A percentile compares a stretch with the other conserved stretches of the same genome.
These are phyloP conservation scores for Zopfia rhizophila DNA, from an alignment of 2,329 filamentous ascomycete species.

Conservation along the genomic window DNA sequence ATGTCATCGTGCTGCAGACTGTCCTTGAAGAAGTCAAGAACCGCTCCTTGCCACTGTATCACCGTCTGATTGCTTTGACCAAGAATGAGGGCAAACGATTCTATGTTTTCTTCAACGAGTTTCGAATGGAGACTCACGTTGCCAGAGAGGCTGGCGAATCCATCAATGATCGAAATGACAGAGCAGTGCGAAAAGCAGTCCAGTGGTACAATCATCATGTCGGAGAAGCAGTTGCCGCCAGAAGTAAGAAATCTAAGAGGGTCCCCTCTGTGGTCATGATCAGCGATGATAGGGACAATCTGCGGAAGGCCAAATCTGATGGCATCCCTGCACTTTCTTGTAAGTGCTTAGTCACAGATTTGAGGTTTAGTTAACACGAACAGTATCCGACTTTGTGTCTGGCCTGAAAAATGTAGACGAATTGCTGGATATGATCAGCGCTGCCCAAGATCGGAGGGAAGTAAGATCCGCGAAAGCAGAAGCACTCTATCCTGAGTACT, in stretches of 20 bases:
- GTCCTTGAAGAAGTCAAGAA: slow-evolving; percentile 97
- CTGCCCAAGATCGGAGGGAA: slow-evolving; percentile 75
- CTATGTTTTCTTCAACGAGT: slow-evolving; percentile 99
- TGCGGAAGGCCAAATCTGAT: slow-evolving; percentile 82
- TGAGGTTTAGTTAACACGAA: slow-evolving; percentile 20
- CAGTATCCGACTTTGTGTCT: slow-evolving; percentile 77
- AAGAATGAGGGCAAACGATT: slow-evolving; percentile 98
- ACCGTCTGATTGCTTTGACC: slow-evolving; percentile 87
- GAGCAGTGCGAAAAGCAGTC: slow-evolving; percentile 85
- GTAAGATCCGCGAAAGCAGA: slow-evolving; percentile 72
- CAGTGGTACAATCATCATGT: slow-evolving; percentile 92
- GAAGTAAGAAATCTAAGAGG: slow-evolving; percentile 60
- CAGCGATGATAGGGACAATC: slow-evolving; percentile 89
- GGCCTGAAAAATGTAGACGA: slow-evolving; percentile 84
- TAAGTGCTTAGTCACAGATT: slow-evolving; percentile 25
- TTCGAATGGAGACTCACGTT: slow-evolving; percentile 90
- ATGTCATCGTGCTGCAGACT: slow-evolving; percentile 96
- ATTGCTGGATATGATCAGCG: slow-evolving; percentile 92
- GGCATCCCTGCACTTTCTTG: slow-evolving; percentile 73
- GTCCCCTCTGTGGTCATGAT: slow-evolving; percentile 88
- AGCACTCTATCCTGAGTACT: slow-evolving; percentile 89
- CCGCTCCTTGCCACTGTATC: slow-evolving; percentile 92
- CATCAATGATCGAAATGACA: slow-evolving; percentile 97
- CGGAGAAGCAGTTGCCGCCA: slow-evolving; percentile 67
- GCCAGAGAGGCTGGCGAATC: slow-evolving; percentile 78